Base-by-base conservation (phyloP, 2,329 filamentous ascomycete genomes). In the Pseudocercospora macadamiae region DNA sequence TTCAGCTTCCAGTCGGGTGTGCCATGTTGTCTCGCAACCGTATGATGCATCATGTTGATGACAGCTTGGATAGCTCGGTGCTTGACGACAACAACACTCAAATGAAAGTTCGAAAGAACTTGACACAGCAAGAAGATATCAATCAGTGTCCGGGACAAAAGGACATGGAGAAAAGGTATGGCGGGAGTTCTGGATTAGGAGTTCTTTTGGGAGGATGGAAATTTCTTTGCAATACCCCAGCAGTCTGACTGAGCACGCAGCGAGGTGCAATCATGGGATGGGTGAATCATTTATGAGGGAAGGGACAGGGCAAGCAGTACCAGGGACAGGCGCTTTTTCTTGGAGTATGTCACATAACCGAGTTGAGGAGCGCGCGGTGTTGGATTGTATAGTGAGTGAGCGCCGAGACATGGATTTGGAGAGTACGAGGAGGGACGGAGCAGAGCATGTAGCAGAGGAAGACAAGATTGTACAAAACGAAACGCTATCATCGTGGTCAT, bases 171-270 rank as follows among this genome's bases (percentile, higher is more conserved):
- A 32, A 32, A 32, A 32, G 28, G 28, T 32, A 32, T 32, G 6
- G 28, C 12, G 28, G 28, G 6, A 12, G 28, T 7, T 6, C 12
- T 32, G 12, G 6, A 32, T 32, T 6, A 32, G 28, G 28, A 6
- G 28, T 32, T 32, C 28, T 32, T 7, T 47, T 47, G 21, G 21
- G 26, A 18, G 42, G n/a, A 23, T 5, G 42, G 18, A 47, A n/a
- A 21, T 16, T 47, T 42, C 21, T 47, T 47, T 44, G 23, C 21
- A 47, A 47, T 47, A 47, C 42, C 42, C 42, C 42, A 47, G 42
- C 42, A 47, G 42, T 47, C 42, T 47, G 42, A 47, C 10, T n/a
- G 23, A 23, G 42, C 42, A 47, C 42, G 42, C 42, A 47, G 42
- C 42, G 42, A 28, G 19, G 42, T 47, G 42, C 42, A 47, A n/a